Evolutionary conservation across 2,329 filamentous ascomycete species (phyloP), one percentile per base, ranked within the genome.

Genomic region (Neonectria neomacrospora): DNA sequence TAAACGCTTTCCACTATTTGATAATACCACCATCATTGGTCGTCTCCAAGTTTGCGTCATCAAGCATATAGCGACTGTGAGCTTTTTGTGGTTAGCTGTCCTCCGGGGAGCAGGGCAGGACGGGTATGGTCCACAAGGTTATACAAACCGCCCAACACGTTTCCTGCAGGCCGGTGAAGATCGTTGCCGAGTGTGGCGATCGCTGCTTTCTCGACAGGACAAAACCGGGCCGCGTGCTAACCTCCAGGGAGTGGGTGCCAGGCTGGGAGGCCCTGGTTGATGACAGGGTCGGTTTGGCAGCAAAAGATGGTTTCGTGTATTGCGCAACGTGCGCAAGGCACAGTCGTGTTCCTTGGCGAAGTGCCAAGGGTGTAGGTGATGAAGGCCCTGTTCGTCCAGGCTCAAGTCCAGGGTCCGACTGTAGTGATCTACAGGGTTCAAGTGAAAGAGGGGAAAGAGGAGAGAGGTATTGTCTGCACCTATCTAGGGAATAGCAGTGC

Each of bases 151-250:
- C 42, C 32, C 16, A 56, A 39, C n/a, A 37, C 26, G 44, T 58
- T 53, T 65, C 18, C 39, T 20, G 44, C 47, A 56, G 37, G 28
- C 39, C 65, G 62, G 39, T 37, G 51, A 65, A 12, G 53, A 59
- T 58, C 58, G 39, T 26, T 54, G 22, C 54, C 39, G 42, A 32
- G 30, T 50, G 59, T 56, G 54, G 63, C 20, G 57, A 64, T 68
- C 51, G 55, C 63, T 30, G 22, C 28, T 16, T 60, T 53, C 42
- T 20, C 54, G 34, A 37, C 28, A 50, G 50, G 62, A 59, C 45
- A 47, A 54, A 58, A 58, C 47, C 50, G 50, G 45, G 41, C 39
- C 23, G 52, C 37, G 65, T 57, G 48, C 42, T 39, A 66, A 47
- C 34, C 52, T 54, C 45, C 18, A 37, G 52, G 26, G 22, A 16